Percentiles rank a stretch among this genome's conserved stretches.
These are phyloP conservation scores for Fusarium redolens DNA, from an alignment of 2,329 filamentous ascomycete species.

Conservation along the genomic window DNA sequence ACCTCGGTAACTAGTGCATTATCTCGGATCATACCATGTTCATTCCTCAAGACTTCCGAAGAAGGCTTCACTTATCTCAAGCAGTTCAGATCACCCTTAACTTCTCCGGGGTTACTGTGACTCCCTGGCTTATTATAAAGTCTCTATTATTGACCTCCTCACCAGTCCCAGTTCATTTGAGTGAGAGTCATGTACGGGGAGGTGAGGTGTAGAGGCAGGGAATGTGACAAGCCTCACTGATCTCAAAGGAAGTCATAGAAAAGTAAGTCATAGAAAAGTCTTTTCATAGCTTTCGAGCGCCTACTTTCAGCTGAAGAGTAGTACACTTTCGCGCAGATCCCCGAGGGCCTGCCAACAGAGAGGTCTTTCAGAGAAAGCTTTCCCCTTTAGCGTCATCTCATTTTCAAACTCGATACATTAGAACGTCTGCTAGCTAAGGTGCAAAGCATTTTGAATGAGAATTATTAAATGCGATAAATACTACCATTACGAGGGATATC, in stretches of 20 bases:
- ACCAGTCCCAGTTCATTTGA: neutral
- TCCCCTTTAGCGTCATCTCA: neutral
- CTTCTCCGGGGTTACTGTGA: neutral
- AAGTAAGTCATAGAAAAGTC: neutral
- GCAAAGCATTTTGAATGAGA: neutral
- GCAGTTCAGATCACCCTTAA: neutral
- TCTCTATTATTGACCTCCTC: neutral
- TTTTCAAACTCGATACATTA: neutral
- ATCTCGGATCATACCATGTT: neutral
- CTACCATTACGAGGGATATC: conserved; percentile 34
- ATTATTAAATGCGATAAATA: neutral
- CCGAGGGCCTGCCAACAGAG: neutral
- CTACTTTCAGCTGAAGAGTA: no score
- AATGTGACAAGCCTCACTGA: neutral
- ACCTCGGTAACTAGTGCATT: neutral
- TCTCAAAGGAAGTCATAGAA: neutral
- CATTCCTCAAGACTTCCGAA: neutral
- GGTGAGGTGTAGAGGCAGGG: neutral
- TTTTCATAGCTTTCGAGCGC: neutral
- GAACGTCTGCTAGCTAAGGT: neutral
- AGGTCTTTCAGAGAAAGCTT: neutral
- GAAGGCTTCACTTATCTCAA: neutral
- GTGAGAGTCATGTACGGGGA: neutral
- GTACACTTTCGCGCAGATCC: neutral
- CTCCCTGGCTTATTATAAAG: neutral